Percentiles rank a stretch among this genome's conserved stretches.
Conservation (phyloP, 177 flowering plant species). For the Telopea speciosissima region DNA sequence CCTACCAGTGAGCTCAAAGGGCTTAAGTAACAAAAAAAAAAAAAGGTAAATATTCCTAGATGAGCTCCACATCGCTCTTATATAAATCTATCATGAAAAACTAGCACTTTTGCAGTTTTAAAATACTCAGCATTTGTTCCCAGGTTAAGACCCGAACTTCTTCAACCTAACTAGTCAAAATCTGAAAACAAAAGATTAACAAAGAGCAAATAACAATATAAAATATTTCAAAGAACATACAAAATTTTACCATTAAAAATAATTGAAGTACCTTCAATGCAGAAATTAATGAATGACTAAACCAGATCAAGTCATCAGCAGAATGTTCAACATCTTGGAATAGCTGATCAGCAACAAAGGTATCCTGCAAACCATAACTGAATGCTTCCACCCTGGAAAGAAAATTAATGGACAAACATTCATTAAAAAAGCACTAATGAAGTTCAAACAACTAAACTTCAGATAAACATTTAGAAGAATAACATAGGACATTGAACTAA, state of each 20-base stretch:
- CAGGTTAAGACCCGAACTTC: neutral
- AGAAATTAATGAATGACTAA: conserved; percentile 48
- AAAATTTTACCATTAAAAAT: neutral
- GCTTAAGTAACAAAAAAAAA: neutral
- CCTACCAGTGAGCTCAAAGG: too few species aligned
- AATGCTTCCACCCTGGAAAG: conserved; percentile 41
- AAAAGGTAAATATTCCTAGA: neutral
- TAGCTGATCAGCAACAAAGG: conserved; percentile 71
- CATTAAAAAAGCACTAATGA: neutral
- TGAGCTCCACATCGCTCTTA: neutral
- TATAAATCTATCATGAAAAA: neutral
- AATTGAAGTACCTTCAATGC: conserved; percentile 50
- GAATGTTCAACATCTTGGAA: conserved; percentile 73
- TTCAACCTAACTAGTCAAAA: neutral
- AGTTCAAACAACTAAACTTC: neutral
- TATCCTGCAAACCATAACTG: conserved; percentile 59
- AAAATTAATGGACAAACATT: neutral
- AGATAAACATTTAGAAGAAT: neutral
- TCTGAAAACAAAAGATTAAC: neutral
- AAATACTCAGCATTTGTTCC: neutral
- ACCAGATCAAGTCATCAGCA: conserved; percentile 64
- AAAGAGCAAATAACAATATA: too few species aligned
- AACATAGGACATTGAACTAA: neutral
- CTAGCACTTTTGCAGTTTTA: neutral
- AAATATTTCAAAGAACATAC: neutral